Conservation (phyloP, 2,329 filamentous ascomycete species). For the Verticillium tricorpus region DNA sequence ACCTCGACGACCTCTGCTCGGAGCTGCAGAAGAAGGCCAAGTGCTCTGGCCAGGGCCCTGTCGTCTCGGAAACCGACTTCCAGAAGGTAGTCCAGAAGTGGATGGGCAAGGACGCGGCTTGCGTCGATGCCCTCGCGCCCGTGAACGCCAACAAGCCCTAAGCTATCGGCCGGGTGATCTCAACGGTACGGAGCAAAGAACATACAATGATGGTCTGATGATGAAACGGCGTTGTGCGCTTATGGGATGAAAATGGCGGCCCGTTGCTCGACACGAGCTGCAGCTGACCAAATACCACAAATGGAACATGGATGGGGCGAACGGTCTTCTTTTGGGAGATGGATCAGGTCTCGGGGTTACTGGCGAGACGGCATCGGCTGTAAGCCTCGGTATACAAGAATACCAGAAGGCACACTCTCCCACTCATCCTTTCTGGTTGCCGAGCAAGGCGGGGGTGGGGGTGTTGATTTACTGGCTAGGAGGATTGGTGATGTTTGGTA, state of each 20-base stretch:
- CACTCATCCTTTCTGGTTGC: neutral
- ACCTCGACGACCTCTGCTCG: constrained; percentile 87
- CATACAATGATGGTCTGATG: neutral
- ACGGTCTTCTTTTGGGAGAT: neutral
- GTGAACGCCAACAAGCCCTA: neutral
- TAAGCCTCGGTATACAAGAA: neutral
- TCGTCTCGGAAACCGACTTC: constrained; percentile 86
- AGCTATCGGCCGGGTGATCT: neutral
- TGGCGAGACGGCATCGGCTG: neutral
- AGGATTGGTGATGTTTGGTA: neutral
- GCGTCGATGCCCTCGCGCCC: neutral
- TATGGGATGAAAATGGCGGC: neutral
- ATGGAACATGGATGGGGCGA: neutral
- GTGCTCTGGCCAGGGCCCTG: constrained; percentile 85
- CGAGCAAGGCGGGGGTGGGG: neutral
- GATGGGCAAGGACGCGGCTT: constrained; percentile 39
- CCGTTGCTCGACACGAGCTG: neutral
- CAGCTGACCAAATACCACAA: neutral
- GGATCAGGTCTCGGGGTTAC: neutral
- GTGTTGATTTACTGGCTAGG: neutral
- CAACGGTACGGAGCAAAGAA: neutral
- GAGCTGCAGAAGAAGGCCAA: constrained; percentile 94
- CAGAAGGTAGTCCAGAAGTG: constrained; percentile 70
- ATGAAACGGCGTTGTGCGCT: neutral
- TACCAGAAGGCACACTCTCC: neutral